Evolutionary conservation across 768 basidiomycete genomes (phyloP), one percentile per base, ranked within the genome.

Genomic region (Asterophora parasitica): DNA sequence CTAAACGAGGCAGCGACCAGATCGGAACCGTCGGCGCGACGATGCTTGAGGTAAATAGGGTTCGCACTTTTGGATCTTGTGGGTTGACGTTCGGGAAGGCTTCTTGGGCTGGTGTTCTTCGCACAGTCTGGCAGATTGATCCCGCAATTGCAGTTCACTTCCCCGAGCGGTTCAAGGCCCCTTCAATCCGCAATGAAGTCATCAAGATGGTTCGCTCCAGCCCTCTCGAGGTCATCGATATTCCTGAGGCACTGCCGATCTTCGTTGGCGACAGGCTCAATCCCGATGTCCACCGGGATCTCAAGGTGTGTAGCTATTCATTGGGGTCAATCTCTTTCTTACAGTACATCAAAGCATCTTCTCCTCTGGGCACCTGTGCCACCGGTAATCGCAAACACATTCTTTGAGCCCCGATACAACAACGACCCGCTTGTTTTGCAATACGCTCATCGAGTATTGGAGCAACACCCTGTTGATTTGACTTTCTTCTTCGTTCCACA

Each of bases 401-500:
- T 87, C 61, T 96, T 97, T 63, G 90, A 93, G 63, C 82, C 80
- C 23, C 81, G 82, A 45, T 94, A 85, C 64, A 77, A 82, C 53
- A 89, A 81, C 57, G 85, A 98, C 59, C 87, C 95, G 0, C 64
- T 90, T 30, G 66, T 96, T 30, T 70, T 98, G 16, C 96, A 99
- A 83, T 98, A 97, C 62, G 94, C 94, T 0, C 92, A 98, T 67
- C 79, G 94, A 35, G 93, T 94, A 1, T 69, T 99, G 35, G 92
- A 92, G 61, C 89, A 95, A 62, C 93, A 98, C 61, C 89, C 93
- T 0, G 91, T 98, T 8, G 85, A 91, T 11, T 62, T 97, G 43
- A 95, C 95, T 0, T 99, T 99, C 77, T 99, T 98, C 73, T 99
- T 95, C 61, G 93, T 99, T 27, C 96, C 96, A 0, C 96, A 99